phyloP scores from a whole-genome alignment of 768 basidiomycete genomes.

The Dacryopinax spathularia region DNA sequence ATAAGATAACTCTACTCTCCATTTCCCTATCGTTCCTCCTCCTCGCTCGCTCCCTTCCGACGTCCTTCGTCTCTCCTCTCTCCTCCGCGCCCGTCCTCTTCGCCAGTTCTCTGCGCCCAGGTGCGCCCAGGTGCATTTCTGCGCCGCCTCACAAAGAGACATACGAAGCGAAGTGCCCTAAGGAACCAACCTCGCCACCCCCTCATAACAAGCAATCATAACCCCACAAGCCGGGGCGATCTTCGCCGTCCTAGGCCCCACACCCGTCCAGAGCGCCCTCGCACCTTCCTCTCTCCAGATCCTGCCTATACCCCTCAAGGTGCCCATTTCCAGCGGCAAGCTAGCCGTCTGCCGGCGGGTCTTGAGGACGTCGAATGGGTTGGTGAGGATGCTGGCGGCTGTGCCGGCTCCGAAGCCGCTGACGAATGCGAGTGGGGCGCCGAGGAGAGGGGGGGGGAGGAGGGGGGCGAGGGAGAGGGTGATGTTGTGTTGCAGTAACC shows the following conservation, averaged over 20 bases:
- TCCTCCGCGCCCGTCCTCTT: no score
- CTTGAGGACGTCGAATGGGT: constrained; percentile 94
- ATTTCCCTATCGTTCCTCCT: no score
- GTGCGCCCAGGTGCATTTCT: no score
- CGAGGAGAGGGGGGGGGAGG: constrained; percentile 20
- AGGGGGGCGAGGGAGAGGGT: not conserved
- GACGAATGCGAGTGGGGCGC: constrained; percentile 62
- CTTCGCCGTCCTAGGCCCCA: constrained; percentile 79
- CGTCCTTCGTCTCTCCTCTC: no score
- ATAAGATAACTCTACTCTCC: no score
- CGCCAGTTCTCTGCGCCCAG: no score
- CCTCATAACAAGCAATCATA: constrained; percentile 96
- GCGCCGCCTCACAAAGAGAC: no score
- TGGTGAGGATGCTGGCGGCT: constrained; percentile 71
- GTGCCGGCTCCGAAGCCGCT: constrained; percentile 84
- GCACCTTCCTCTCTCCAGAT: constrained; percentile 41
- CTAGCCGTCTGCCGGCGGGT: constrained; percentile 71
- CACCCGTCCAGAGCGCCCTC: constrained; percentile 66
- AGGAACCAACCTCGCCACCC: constrained; percentile 13
- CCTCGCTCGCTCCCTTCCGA: no score
- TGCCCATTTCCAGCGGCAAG: constrained; percentile 48
- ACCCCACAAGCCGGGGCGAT: constrained; percentile 96
- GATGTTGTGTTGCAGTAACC: constrained; percentile 32
- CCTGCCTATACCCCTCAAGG: constrained; percentile 37
- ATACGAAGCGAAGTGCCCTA: no score